These are phyloP conservation scores for Claviceps citrina DNA, from an alignment of 2,329 filamentous ascomycete genomes.

Conservation along the genomic window DNA sequence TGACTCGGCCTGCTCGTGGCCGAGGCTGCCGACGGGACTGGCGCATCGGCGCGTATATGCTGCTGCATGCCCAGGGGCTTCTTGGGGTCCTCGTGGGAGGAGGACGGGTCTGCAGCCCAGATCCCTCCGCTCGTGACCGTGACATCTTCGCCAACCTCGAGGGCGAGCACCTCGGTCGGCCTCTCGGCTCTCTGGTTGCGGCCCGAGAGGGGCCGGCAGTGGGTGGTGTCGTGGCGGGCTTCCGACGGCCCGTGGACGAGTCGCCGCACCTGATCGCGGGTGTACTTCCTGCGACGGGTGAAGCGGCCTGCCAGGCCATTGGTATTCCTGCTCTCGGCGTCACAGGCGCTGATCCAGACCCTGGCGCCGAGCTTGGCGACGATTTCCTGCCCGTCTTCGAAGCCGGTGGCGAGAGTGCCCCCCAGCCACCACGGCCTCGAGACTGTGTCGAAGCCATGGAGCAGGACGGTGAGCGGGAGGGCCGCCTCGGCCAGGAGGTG, in stretches of 20 bases:
- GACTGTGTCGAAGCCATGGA: constrained; percentile 48
- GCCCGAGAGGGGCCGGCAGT: constrained; percentile 4
- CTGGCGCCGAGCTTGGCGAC: constrained; percentile 6
- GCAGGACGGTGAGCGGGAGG: constrained; percentile 45
- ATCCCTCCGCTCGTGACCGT: constrained; percentile 25
- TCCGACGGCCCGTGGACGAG: constrained; percentile 11
- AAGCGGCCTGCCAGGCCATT: constrained; percentile 35
- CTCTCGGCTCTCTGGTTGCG: constrained; percentile 6
- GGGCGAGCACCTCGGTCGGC: constrained; percentile 25
- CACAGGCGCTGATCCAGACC: constrained; percentile 26
- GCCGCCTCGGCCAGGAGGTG: constrained; percentile 42
- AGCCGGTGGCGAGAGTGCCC: constrained; percentile 40
- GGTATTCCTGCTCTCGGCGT: constrained; percentile 36
- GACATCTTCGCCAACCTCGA: constrained; percentile 29
- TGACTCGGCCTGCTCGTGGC: background rate
- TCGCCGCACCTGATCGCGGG: constrained; percentile 28
- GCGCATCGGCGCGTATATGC: background rate
- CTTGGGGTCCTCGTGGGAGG: background rate
- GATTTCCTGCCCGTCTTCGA: constrained; percentile 38
- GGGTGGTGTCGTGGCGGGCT: background rate
- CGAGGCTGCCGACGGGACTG: background rate
- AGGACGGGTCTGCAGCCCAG: constrained; percentile 9
- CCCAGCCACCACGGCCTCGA: constrained; percentile 47
- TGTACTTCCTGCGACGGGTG: constrained; percentile 31
- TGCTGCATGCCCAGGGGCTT: constrained; percentile 3